phyloP scores from a whole-genome alignment of 768 basidiomycete genomes.

The Gyrodon lividus region DNA sequence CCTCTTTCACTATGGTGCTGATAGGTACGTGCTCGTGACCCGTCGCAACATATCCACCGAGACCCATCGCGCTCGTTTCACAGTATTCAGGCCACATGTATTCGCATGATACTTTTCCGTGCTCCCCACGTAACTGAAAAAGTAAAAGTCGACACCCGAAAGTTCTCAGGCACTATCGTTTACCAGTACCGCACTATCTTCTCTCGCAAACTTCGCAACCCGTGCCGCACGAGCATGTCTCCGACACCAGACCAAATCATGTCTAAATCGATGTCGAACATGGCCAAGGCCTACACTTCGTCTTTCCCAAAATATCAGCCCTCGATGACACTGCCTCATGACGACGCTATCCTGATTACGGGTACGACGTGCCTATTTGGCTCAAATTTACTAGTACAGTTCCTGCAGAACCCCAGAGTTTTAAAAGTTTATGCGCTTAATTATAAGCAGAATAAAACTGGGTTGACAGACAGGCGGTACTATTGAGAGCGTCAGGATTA shows the following conservation, averaged over 20 bases:
- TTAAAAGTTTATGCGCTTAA: conserved; percentile 32
- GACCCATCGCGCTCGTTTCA: neutral
- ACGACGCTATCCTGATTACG: conserved; percentile 30
- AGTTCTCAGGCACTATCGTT: conserved; percentile 34
- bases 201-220: conserved; percentile 18
- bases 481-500: conserved; percentile 32
- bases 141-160: conserved; percentile 16
- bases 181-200: conserved; percentile 37
- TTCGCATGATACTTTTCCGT: conserved; percentile 38
- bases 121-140: conserved; percentile 30
- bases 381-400: conserved; percentile 24
- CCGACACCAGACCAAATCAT: conserved; percentile 14
- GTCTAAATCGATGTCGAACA: conserved; percentile 11
- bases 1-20: conserved; percentile 10
- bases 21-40: conserved; percentile 7
- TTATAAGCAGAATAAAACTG: conserved; percentile 13
- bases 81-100: conserved; percentile 42
- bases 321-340: neutral
- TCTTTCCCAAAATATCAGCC: conserved; percentile 11
- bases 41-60: neutral
- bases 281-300: neutral
- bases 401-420: conserved; percentile 16
- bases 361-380: conserved; percentile 38
- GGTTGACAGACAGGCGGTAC: conserved; percentile 25
- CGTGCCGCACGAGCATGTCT: conserved; percentile 8